Conservation (phyloP, 2,329 filamentous ascomycete genomes). For the Clonostachys rosea region DNA sequence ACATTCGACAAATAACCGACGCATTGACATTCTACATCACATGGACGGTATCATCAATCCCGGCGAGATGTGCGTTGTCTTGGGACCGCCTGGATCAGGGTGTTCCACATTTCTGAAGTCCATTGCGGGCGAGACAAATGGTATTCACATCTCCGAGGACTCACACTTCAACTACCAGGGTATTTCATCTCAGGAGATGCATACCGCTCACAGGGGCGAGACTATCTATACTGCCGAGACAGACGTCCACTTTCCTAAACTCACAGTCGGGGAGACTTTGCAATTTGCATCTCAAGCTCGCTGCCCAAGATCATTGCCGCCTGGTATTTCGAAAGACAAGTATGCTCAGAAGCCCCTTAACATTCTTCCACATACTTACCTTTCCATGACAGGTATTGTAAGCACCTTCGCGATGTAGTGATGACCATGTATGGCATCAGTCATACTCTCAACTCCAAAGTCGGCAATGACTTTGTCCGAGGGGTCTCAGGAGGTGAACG, state of each 20-base stretch:
- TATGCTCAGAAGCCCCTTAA: constrained; percentile 55
- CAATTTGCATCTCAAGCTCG: constrained; percentile 55
- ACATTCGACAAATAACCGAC: not conserved
- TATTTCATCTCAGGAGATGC: constrained; percentile 52
- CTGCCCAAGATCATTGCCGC: constrained; percentile 38
- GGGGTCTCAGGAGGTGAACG: constrained; percentile 48
- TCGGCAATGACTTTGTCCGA: constrained; percentile 49
- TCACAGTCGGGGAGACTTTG: constrained; percentile 57
- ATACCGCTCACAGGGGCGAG: constrained; percentile 49
- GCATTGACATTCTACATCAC: constrained; percentile 38
- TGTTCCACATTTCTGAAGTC: constrained; percentile 65
- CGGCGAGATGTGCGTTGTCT: constrained; percentile 53
- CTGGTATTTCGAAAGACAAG: constrained; percentile 29
- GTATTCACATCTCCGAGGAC: constrained; percentile 52
- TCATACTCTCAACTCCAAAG: constrained; percentile 48
- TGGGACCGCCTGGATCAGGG: constrained; percentile 48
- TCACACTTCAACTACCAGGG: constrained; percentile 62
- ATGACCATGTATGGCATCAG: constrained; percentile 50
- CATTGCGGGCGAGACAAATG: constrained; percentile 55
- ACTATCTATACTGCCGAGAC: constrained; percentile 64
- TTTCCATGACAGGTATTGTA: constrained; percentile 29
- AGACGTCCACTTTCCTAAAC: constrained; percentile 56
- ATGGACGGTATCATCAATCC: constrained; percentile 47
- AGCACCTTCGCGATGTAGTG: constrained; percentile 45
- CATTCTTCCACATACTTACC: too few species aligned